Evolutionary conservation across 331 rosid species (phyloP).

Genomic region (Rhamnella rubrinervis): DNA sequence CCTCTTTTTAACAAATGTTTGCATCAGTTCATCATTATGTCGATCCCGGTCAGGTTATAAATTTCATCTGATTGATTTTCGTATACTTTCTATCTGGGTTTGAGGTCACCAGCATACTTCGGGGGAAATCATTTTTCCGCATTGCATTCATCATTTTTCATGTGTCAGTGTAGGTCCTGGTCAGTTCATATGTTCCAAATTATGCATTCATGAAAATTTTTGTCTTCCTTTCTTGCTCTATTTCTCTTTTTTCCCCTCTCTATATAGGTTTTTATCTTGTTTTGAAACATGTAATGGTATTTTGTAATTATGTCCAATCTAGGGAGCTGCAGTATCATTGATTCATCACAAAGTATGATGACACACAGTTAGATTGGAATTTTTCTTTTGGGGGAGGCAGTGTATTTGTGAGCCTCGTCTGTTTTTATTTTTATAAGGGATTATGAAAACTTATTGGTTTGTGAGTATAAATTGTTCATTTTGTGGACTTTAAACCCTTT

Average conservation of each 20-base stretch:
- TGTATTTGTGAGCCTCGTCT: too few relatives aligned
- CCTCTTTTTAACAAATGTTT: conserved; percentile 16
- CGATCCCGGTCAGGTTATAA: conserved; percentile 19
- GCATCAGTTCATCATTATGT: conserved; percentile 25
- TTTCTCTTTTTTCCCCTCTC: neutral
- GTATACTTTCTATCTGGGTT: neutral
- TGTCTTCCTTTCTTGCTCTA: neutral
- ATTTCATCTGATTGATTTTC: conserved; percentile 29
- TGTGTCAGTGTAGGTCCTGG: conserved; percentile 16
- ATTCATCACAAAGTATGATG: conserved; percentile 33
- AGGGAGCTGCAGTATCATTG: conserved; percentile 15
- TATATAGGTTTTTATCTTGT: conserved; percentile 14
- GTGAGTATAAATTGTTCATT: too few relatives aligned
- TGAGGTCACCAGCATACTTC: neutral
- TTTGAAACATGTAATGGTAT: conserved; percentile 37
- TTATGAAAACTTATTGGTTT: too few relatives aligned
- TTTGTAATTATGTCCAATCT: conserved; percentile 15
- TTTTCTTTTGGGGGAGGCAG: too few relatives aligned
- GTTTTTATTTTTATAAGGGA: too few relatives aligned
- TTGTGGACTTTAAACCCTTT: too few relatives aligned
- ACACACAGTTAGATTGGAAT: too few relatives aligned
- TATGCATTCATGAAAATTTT: conserved; percentile 51
- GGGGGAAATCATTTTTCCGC: conserved; percentile 32
- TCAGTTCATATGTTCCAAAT: conserved; percentile 31
- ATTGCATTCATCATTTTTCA: conserved; percentile 38